A percentile compares a stretch with the other conserved stretches of the same genome.
Evolutionary conservation across 2,329 filamentous ascomycete species (phyloP).

Genomic region (Colletotrichum spaethianum): DNA sequence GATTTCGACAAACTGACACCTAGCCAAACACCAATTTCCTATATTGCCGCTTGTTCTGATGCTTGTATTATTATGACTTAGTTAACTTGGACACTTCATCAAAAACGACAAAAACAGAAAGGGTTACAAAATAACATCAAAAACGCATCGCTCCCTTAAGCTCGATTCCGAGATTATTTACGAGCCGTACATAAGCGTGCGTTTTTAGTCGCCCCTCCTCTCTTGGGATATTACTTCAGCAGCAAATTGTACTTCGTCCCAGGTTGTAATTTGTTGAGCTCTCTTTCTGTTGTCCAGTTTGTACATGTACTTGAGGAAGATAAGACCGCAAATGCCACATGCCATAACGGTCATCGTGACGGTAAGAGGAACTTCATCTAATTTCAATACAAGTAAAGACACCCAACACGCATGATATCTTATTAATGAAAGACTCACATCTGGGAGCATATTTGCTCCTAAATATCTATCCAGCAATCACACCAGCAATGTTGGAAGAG

Average conservation of each 20-base stretch:
- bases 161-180: too few species aligned
- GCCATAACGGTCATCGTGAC: slow-evolving; percentile 43
- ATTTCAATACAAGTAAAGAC: background rate
- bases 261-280: slow-evolving; percentile 29
- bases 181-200: slow-evolving; percentile 27
- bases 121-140: too few species aligned
- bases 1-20: too few species aligned
- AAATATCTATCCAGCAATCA: slow-evolving; percentile 45
- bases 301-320: slow-evolving; percentile 42
- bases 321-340: slow-evolving; percentile 36
- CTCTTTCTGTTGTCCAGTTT: slow-evolving; percentile 40
- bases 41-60: too few species aligned
- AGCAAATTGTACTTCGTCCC: slow-evolving; percentile 38
- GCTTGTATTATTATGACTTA: too few species aligned
- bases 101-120: too few species aligned
- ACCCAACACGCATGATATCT: background rate
- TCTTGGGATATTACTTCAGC: slow-evolving; percentile 20
- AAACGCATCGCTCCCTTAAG: too few species aligned
- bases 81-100: too few species aligned
- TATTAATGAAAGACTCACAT: slow-evolving; percentile 25
- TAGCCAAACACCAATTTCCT: too few species aligned
- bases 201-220: slow-evolving; percentile 30
- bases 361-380: slow-evolving; percentile 36
- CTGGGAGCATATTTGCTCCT: slow-evolving; percentile 44
- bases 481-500: slow-evolving; percentile 49